Base-by-base conservation (phyloP, 306 rosid genomes). In the Purshia tridentata region DNA sequence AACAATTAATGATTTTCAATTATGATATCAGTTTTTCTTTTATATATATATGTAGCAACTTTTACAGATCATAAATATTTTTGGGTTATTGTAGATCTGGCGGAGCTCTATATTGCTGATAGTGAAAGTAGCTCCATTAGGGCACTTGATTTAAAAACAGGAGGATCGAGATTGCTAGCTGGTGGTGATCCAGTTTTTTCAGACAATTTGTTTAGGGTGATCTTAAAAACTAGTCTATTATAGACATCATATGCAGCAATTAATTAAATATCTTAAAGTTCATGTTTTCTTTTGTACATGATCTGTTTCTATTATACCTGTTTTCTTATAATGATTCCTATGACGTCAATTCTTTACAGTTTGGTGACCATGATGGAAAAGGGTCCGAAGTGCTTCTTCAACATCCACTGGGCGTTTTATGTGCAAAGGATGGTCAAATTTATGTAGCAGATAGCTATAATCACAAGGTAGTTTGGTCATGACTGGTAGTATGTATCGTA, bases 91-190 rank as follows among this genome's bases (percentile, higher is more conserved):
- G 72, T 64, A 93, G 97, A 91, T 84, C 76, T 75, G 29, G 80
- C 7, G 67, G 91, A 89, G 90, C 70, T 86, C 9, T 93, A 86
- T 77, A 23, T 93, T 9, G 97, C 98, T 79, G 98, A 93, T 75
- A 93, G 98, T 84, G 98, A 93, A 88, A 93, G 98, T 82, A 93
- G 97, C 86, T 93, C 98, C 61, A 84, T 93, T 78, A 88, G 98
- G 84, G 92, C 83, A 46, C 83, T 91, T 79, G 83, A 82, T 85
- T 74, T 91, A 74, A 86, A 84, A 88, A 86, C 94, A 50, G 96
- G 96, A 81, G 97, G 96, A 80, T 91, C 96, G 4, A 86, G 84
- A 75, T 84, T 93, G 85, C 80, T 93, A 78, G 97, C 84, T 70
- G 98, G 98, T 53, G 98, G 98, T 54, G 98, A 93, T 66, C 86